Percentiles rank a stretch among this genome's conserved stretches.
Conservation (phyloP, 345 rosid genomes). For the Camelina neglecta region DNA sequence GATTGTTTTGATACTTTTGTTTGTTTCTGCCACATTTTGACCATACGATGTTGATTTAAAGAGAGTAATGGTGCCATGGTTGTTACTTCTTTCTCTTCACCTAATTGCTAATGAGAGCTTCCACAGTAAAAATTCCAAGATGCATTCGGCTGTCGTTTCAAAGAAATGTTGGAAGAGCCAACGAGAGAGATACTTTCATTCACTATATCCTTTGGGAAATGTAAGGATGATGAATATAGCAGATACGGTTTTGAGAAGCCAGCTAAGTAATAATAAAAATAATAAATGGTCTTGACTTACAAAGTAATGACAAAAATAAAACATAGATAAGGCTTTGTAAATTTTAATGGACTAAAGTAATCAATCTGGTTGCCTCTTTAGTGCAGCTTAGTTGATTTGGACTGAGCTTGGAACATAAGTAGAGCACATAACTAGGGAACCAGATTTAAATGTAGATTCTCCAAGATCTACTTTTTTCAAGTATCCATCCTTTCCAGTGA, state of each 20-base stretch:
- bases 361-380: not conserved
- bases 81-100: too few relatives aligned
- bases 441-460: not conserved
- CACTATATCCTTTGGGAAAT: too few relatives aligned
- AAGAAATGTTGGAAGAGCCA: too few relatives aligned
- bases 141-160: too few relatives aligned
- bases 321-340: not conserved
- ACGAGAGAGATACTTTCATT: too few relatives aligned
- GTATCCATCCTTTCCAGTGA: conserved; percentile 14
- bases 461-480: conserved; percentile 13
- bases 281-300: not conserved
- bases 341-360: not conserved
- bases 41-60: too few relatives aligned
- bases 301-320: not conserved
- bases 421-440: conserved; percentile 3
- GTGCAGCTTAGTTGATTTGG: not conserved
- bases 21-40: too few relatives aligned
- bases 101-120: too few relatives aligned
- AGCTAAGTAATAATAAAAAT: not conserved
- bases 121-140: too few relatives aligned
- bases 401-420: conserved; percentile 24
- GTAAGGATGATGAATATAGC: not conserved
- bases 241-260: not conserved
- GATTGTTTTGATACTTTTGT: too few relatives aligned
- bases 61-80: not conserved